Percentiles rank a stretch among this genome's conserved stretches.
Evolutionary conservation across 192 early-diverging fungal genomes (phyloP).

Genomic region (Gonapodya sp.): DNA sequence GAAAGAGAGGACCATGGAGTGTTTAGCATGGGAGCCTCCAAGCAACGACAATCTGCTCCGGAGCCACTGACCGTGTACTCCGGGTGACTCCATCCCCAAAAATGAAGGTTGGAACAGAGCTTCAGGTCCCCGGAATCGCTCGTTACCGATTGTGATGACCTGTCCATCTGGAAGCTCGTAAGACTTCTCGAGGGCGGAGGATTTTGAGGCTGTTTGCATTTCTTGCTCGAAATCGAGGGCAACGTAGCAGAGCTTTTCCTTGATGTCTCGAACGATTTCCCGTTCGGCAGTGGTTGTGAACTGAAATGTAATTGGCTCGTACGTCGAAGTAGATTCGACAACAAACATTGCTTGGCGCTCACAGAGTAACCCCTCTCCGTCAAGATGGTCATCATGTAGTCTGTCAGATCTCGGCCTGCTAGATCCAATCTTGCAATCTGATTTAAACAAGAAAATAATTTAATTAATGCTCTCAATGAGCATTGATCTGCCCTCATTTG

Average conservation of each 20-base stretch:
- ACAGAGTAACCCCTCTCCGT: not conserved
- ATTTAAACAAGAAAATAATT: too few relatives aligned
- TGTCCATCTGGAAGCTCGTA: conserved; percentile 17
- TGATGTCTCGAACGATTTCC: conserved; percentile 99
- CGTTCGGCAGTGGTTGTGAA: conserved; percentile 1
- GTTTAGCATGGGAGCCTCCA: not conserved
- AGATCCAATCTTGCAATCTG: conserved; percentile 93
- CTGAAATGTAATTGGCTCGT: too few relatives aligned
- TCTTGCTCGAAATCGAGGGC: conserved; percentile 47
- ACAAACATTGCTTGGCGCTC: too few relatives aligned
- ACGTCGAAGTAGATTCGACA: too few relatives aligned
- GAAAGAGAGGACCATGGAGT: conserved; percentile 11
- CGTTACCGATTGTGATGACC: conserved; percentile 20
- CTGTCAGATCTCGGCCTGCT: conserved; percentile 94
- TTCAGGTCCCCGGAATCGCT: conserved; percentile 22
- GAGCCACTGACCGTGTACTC: not conserved
- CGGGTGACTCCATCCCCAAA: not conserved
- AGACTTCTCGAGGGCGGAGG: not conserved
- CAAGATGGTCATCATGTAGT: conserved; percentile 46
- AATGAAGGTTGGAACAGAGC: too few relatives aligned
- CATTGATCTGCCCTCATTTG: too few relatives aligned
- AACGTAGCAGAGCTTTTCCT: conserved; percentile 99
- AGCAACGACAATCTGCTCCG: not conserved
- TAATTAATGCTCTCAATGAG: too few relatives aligned
- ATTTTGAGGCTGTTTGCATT: not conserved